Conservation (phyloP, 257 asterid species). For the Nyctanthes arbortristis region DNA sequence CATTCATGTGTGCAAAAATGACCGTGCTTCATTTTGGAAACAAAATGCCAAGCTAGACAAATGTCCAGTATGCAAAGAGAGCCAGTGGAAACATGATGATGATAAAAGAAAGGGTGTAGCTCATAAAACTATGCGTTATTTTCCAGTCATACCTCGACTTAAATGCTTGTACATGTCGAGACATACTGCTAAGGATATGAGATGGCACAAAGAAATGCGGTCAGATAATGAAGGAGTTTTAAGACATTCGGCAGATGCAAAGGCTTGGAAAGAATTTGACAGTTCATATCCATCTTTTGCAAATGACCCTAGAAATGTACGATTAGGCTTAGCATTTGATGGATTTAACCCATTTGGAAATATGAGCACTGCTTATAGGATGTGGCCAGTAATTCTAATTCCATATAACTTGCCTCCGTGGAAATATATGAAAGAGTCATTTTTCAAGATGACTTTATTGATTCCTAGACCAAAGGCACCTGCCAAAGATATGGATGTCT, state of each 20-base stretch:
- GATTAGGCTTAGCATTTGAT: no score
- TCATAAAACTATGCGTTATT: no score
- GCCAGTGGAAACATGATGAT: neutral
- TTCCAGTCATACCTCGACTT: neutral
- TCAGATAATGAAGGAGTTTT: no score
- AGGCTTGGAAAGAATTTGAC: no score
- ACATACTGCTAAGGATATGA: neutral
- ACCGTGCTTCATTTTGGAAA: neutral
- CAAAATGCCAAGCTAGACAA: neutral
- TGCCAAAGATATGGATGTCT: neutral
- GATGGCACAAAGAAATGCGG: no score
- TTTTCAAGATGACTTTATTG: neutral
- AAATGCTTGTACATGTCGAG: neutral
- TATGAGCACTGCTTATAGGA: neutral
- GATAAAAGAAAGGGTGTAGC: no score
- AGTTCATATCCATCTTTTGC: no score
- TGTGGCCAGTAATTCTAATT: neutral
- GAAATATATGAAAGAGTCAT: neutral
- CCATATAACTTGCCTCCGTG: constrained; percentile 8
- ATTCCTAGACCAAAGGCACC: neutral
- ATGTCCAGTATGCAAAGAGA: neutral
- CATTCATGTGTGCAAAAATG: neutral
- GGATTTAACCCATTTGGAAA: no score
- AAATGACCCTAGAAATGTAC: no score
- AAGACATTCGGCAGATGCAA: no score